Evolutionary conservation across 208 protist species (phyloP).

Genomic region (Vickermania spadyakhi): DNA sequence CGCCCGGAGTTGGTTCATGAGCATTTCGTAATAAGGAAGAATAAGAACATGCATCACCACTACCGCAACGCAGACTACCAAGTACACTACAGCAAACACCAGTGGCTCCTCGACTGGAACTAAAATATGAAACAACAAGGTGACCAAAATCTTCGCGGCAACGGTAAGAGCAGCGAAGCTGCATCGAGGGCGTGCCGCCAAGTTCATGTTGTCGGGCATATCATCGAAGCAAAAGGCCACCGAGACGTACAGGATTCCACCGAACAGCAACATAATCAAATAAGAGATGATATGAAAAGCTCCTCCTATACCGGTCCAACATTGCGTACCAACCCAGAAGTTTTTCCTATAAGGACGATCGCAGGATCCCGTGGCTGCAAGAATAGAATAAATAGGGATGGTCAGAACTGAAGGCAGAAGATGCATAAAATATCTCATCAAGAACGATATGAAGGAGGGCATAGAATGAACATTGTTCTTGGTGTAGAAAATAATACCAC

Average conservation of each 20-base stretch:
- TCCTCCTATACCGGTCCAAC: neutral
- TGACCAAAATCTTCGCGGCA: slow-evolving; percentile 2
- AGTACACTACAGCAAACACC: slow-evolving; percentile 3
- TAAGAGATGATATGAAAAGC: neutral
- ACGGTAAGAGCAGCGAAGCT: neutral
- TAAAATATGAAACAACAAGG: slow-evolving; percentile 8
- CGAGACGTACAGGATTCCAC: neutral
- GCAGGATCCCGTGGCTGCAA: slow-evolving; percentile 5
- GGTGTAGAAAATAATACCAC: neutral
- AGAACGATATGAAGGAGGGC: neutral
- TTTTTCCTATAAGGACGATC: neutral
- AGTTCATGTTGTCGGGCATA: slow-evolving; percentile 9
- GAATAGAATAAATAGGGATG: slow-evolving; percentile 2
- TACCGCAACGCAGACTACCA: neutral
- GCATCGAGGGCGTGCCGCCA: slow-evolving; percentile 3
- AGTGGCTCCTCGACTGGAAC: neutral
- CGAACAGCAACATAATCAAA: slow-evolving; percentile 1
- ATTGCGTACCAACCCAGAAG: slow-evolving; percentile 5
- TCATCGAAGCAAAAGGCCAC: slow-evolving; percentile 9
- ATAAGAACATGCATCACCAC: slow-evolving; percentile 2
- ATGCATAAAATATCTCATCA: neutral
- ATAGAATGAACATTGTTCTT: slow-evolving; percentile 1
- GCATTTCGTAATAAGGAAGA: slow-evolving; percentile 10
- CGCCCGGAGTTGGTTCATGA: slow-evolving; percentile 7
- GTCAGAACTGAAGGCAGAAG: neutral